Conservation (phyloP, 106 monocot genomes). For the Dendrobium chrysotoxum region DNA sequence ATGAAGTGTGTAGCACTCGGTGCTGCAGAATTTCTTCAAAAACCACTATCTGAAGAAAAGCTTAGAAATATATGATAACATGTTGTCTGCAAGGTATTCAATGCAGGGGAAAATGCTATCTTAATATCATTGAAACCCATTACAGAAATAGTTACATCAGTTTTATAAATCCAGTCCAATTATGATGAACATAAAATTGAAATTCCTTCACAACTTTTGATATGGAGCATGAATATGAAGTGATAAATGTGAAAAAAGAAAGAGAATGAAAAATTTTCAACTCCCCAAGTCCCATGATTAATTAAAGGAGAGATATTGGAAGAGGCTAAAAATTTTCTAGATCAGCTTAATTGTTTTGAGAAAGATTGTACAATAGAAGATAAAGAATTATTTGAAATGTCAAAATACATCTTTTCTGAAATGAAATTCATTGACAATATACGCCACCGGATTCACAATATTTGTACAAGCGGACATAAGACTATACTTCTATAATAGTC, state of each 20-base stretch:
- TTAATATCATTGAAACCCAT: slow-evolving; percentile 23
- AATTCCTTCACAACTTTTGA: neutral
- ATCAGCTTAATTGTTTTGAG: neutral
- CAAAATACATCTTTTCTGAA: slow-evolving; percentile 9
- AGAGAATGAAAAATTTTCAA: slow-evolving; percentile 27
- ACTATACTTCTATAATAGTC: too few relatives aligned
- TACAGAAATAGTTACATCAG: neutral
- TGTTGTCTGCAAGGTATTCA: too few relatives aligned
- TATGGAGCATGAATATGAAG: neutral
- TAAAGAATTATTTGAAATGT: slow-evolving; percentile 3
- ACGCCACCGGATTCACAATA: too few relatives aligned
- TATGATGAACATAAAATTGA: slow-evolving; percentile 11
- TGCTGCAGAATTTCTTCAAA: slow-evolving; percentile 74
- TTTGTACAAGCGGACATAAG: too few relatives aligned
- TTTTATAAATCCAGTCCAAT: too few relatives aligned
- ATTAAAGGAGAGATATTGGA: slow-evolving; percentile 19
- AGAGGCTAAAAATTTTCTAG: too few relatives aligned
- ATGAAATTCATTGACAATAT: slow-evolving; percentile 42
- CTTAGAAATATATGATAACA: too few relatives aligned
- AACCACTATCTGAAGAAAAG: slow-evolving; percentile 37
- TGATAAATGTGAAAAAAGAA: neutral
- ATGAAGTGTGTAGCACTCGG: slow-evolving; percentile 83
- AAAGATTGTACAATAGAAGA: slow-evolving; percentile 4
- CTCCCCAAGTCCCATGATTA: slow-evolving; percentile 47
- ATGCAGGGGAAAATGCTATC: too few relatives aligned